A percentile compares a stretch with the other conserved stretches of the same genome.
These are phyloP conservation scores for Podaxis rugospora DNA, from an alignment of 768 basidiomycete species.

Conservation along the genomic window DNA sequence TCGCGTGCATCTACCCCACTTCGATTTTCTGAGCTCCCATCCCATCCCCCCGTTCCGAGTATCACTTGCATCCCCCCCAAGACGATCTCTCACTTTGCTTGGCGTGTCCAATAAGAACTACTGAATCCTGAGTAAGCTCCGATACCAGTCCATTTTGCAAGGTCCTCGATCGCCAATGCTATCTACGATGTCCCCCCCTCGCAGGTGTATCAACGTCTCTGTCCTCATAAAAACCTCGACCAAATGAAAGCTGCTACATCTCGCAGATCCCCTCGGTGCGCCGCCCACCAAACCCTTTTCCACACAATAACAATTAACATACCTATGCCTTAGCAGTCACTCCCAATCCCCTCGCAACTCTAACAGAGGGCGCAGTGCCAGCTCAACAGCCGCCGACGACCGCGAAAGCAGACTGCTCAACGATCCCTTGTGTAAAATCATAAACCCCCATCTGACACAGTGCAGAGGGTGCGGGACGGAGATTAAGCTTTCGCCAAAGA, in stretches of 20 bases:
- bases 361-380: neutral
- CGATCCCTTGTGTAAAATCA: conserved; percentile 49
- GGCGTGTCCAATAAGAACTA: neutral
- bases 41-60: neutral
- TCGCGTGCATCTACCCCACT: neutral
- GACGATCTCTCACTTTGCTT: neutral
- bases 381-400: neutral
- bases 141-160: neutral
- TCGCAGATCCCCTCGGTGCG: neutral
- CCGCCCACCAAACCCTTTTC: neutral
- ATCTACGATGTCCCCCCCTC: neutral
- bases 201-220: neutral
- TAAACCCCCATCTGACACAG: conserved; percentile 45
- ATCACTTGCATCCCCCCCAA: neutral
- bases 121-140: neutral
- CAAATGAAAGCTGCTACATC: neutral
- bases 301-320: neutral
- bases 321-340: neutral
- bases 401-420: conserved; percentile 29
- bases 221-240: neutral
- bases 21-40: neutral
- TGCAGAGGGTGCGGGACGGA: conserved; percentile 50
- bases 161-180: neutral
- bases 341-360: neutral
- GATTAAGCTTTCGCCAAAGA: conserved; percentile 68